Conservation (phyloP, 805 yeast species). For the Clavispora carvajalis region DNA sequence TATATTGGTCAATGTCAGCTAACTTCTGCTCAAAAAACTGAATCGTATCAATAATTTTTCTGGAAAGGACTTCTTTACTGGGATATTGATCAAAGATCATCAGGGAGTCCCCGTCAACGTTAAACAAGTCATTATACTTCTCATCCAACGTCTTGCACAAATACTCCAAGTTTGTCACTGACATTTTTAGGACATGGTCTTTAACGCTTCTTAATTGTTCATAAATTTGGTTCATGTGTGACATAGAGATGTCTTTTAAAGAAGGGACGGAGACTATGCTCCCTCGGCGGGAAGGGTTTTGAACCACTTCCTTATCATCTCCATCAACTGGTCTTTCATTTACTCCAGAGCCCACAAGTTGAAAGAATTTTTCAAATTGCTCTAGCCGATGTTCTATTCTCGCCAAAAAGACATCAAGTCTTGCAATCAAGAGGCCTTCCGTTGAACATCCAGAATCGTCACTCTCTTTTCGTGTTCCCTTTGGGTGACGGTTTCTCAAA, state of each 20-base stretch:
- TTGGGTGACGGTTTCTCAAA: constrained; percentile 9
- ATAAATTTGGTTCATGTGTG: constrained; percentile 29
- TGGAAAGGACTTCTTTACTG: constrained; percentile 25
- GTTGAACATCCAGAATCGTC: constrained; percentile 14
- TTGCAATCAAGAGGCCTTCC: constrained; percentile 38
- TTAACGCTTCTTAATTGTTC: constrained; percentile 31
- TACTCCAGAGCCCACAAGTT: constrained; percentile 18
- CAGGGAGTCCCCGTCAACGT: constrained; percentile 12
- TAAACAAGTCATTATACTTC: constrained; percentile 35
- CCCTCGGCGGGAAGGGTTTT: constrained; percentile 17
- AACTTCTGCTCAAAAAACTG: constrained; percentile 39
- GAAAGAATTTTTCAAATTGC: constrained; percentile 36
- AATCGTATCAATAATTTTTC: constrained; percentile 37
- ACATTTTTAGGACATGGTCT: constrained; percentile 31
- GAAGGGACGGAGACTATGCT: constrained; percentile 26
- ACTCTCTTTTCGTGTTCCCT: neutral
- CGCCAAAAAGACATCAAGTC: constrained; percentile 36
- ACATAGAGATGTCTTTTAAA: constrained; percentile 27
- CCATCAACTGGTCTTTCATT: neutral
- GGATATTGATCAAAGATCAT: constrained; percentile 7
- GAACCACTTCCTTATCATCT: constrained; percentile 1
- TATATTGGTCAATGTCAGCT: constrained; percentile 32
- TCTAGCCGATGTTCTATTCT: constrained; percentile 38
- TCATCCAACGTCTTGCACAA: constrained; percentile 36
- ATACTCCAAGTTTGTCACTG: constrained; percentile 35